Evolutionary conservation across 768 basidiomycete genomes (phyloP), one percentile per base, ranked within the genome.

Genomic region (Mycena capillaripes): DNA sequence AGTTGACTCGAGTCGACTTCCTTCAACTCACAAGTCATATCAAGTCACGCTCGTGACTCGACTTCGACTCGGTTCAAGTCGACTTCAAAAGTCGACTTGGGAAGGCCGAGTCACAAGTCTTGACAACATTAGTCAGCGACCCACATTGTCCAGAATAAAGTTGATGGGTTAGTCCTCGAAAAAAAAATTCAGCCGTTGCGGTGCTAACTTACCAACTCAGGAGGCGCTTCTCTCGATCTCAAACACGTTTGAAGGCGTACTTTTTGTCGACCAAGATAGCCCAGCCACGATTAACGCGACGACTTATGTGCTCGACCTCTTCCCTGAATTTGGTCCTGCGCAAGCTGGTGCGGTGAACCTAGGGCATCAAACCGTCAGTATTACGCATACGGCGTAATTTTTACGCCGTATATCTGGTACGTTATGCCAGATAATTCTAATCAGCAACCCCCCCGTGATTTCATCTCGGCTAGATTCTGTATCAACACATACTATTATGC

Each of bases 91-190:
- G 53, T 55, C 53, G 53, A 55, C 53, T 55, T 55, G 53, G 27
- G 29, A 55, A 55, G 53, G 53, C 53, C 30, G 53, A 55, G 53
- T 55, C 30, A 29, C 53, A 55, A 55, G 53, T 55, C 53, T 55
- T n/a, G 53, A 25, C 53, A 55, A 55, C 69, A 83, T 84, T 23
- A 69, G 74, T 9, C 82, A 82, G 65, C 76, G 78, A 10, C 82
- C 84, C 4, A 81, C 80, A 1, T 66, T 77, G 44, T 78, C 81
- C 71, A 77, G 58, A 75, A 80, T 32, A 72, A 74, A 1, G 71
- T 80, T 23, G 83, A 84, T 32, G 84, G 82, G 83, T 83, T 58
- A n/a, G 81, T 32, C 5, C 30, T 40, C 32, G 14, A n/a, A n/a
- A 38, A 38, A 16, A 44, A 27, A 36, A 25, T 21, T 16, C 52